Percentiles rank a stretch among this genome's conserved stretches.
phyloP scores from a whole-genome alignment of 176 grass and related monocot species.

The Coix lacrymajobi region DNA sequence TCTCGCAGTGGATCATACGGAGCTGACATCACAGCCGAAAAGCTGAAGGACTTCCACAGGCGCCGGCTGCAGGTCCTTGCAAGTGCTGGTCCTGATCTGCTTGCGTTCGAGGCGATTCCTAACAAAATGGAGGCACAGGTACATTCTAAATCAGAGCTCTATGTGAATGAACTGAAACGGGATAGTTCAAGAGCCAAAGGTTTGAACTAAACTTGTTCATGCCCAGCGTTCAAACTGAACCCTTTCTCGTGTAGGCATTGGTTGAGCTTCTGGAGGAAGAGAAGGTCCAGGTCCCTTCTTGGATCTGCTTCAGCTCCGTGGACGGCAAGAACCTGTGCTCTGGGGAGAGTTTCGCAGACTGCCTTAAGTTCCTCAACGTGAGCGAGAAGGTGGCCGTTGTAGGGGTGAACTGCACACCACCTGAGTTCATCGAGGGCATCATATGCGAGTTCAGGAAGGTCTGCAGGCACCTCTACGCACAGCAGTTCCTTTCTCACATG shows the following conservation, averaged over 20 bases:
- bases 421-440: slow-evolving; percentile 65
- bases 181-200: neutral
- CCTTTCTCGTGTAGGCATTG: slow-evolving; percentile 39
- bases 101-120: slow-evolving; percentile 83
- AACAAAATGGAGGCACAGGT: slow-evolving; percentile 83
- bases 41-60: slow-evolving; percentile 83
- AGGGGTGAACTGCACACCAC: slow-evolving; percentile 76
- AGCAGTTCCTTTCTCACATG: neutral
- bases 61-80: slow-evolving; percentile 68
- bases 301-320: slow-evolving; percentile 83
- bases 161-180: neutral
- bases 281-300: slow-evolving; percentile 67
- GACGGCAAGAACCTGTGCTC: slow-evolving; percentile 62
- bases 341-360: slow-evolving; percentile 59
- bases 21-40: slow-evolving; percentile 37
- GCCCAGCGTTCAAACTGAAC: neutral
- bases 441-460: slow-evolving; percentile 68
- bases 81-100: slow-evolving; percentile 53
- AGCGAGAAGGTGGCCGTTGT: slow-evolving; percentile 52
- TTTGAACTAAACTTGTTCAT: neutral
- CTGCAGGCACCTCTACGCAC: neutral
- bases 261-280: slow-evolving; percentile 68
- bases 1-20: slow-evolving; percentile 56
- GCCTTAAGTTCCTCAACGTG: slow-evolving; percentile 51
- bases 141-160: neutral